A percentile compares a stretch with the other conserved stretches of the same genome.
Conservation (phyloP, 2,329 filamentous ascomycete species). For the Penicillium sp. region DNA sequence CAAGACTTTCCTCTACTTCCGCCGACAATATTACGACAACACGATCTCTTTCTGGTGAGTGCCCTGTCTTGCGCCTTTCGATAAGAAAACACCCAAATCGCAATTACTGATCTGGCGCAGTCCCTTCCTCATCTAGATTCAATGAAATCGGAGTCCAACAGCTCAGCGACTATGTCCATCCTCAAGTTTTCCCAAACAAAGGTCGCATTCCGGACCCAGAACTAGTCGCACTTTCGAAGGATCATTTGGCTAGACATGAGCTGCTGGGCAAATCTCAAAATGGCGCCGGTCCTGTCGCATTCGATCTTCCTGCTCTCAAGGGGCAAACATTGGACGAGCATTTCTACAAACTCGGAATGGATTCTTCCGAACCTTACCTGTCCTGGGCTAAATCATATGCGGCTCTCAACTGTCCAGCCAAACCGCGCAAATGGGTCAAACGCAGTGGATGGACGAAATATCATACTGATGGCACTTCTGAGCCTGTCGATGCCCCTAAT, state of each 20-base stretch:
- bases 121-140: constrained; percentile 62
- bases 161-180: constrained; percentile 76
- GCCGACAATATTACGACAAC: constrained; percentile 2
- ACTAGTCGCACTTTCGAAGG: constrained; percentile 74
- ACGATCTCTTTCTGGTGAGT: constrained; percentile 33
- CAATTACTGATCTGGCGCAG: constrained; percentile 28
- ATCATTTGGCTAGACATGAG: constrained; percentile 83
- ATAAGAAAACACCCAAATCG: constrained; percentile 4
- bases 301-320: constrained; percentile 78
- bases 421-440: constrained; percentile 70
- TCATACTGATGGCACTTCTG: constrained; percentile 68
- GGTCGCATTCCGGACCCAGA: constrained; percentile 60
- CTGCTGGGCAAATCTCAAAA: constrained; percentile 88
- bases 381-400: constrained; percentile 73
- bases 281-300: constrained; percentile 70
- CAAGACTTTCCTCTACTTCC: constrained; percentile 16
- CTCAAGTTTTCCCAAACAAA: constrained; percentile 72
- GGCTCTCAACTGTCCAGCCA: constrained; percentile 56
- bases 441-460: constrained; percentile 96
- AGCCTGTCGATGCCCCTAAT: constrained; percentile 72
- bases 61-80: not conserved
- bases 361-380: constrained; percentile 83
- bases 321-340: constrained; percentile 87
- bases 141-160: constrained; percentile 96
- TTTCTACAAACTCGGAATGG: constrained; percentile 82